phyloP scores from a whole-genome alignment of 1,284 basidiomycete genomes.

The Amylostereum chailletii region DNA sequence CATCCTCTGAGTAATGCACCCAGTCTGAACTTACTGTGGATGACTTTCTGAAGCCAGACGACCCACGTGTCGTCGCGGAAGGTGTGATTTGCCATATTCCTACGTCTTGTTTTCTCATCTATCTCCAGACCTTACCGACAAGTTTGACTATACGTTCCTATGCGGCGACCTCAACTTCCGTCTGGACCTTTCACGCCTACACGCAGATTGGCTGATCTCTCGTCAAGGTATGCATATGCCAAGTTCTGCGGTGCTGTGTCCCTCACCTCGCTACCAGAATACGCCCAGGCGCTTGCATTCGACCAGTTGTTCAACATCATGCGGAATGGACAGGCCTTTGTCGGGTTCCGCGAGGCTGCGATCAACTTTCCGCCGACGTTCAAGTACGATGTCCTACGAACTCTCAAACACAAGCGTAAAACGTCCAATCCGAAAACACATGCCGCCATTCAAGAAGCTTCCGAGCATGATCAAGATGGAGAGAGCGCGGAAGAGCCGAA shows the following conservation, averaged over 20 bases:
- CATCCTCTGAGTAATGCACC: constrained; percentile 6
- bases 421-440: constrained; percentile 19
- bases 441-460: constrained; percentile 32
- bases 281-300: constrained; percentile 66
- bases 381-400: constrained; percentile 70
- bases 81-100: constrained; percentile 28
- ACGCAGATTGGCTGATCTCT: constrained; percentile 58
- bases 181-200: constrained; percentile 62
- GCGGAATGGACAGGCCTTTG: constrained; percentile 47
- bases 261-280: constrained; percentile 34
- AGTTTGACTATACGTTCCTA: constrained; percentile 77
- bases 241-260: background rate
- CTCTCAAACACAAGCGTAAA: constrained; percentile 39
- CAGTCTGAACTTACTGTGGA: constrained; percentile 60
- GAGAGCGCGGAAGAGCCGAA: constrained; percentile 23
- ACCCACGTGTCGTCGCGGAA: constrained; percentile 58
- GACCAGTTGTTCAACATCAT: constrained; percentile 76
- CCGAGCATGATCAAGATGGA: constrained; percentile 14
- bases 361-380: constrained; percentile 79
- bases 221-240: constrained; percentile 19
- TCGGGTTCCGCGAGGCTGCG: constrained; percentile 61
- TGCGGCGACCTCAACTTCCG: constrained; percentile 80
- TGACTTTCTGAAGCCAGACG: constrained; percentile 53
- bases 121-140: constrained; percentile 62
- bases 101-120: constrained; percentile 3